phyloP scores from a whole-genome alignment of 1,284 basidiomycete genomes.

The Microbotryomycetes sp. region DNA sequence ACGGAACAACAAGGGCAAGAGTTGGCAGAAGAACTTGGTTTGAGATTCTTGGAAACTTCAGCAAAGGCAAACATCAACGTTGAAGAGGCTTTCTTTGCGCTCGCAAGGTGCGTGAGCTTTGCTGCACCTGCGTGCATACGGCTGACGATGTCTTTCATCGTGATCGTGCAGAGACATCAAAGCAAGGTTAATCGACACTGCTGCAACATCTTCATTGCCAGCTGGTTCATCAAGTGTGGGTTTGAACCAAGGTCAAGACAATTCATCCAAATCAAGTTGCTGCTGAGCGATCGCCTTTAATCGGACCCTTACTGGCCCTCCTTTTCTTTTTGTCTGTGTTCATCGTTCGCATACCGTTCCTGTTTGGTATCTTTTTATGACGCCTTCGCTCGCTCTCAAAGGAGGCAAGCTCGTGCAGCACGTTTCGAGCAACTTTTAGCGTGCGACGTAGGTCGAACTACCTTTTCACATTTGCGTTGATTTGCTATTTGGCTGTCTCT shows the following conservation, averaged over 20 bases:
- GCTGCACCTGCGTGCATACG: neutral
- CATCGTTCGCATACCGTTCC: no score
- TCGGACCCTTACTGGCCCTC: no score
- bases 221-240: neutral
- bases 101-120: conserved; percentile 66
- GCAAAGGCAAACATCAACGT: conserved; percentile 97
- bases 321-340: no score
- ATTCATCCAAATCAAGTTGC: neutral
- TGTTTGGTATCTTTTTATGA: no score
- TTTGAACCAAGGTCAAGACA: neutral
- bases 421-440: no score
- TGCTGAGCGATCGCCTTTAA: conserved; percentile 1
- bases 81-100: conserved; percentile 96
- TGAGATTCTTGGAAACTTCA: conserved; percentile 96
- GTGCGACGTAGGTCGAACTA: no score
- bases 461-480: no score
- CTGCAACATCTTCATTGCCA: conserved; percentile 10
- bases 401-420: no score
- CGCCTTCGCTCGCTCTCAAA: no score
- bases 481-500: no score
- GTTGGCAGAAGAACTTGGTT: conserved; percentile 78
- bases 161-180: conserved; percentile 76
- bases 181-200: conserved; percentile 86
- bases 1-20: conserved; percentile 65
- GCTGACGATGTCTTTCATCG: neutral